Percentiles rank a stretch among this genome's conserved stretches.
These are phyloP conservation scores for Lathyrus sativus DNA, from an alignment of 306 rosid species.

Conservation along the genomic window DNA sequence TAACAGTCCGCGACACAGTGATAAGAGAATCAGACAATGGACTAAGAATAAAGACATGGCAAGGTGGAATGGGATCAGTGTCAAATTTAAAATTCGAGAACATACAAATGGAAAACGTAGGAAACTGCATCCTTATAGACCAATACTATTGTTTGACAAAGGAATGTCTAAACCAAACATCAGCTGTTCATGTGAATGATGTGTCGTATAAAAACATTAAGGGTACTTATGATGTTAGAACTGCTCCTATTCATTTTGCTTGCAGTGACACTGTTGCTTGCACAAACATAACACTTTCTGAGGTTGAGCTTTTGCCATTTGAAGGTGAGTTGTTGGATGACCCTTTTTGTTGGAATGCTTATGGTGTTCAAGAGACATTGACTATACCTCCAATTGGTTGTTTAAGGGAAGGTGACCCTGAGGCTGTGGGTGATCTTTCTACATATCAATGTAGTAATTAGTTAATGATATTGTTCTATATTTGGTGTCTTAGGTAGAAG, in stretches of 20 bases:
- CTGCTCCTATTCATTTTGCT: constrained; percentile 87
- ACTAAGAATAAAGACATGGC: constrained; percentile 94
- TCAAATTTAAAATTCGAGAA: constrained; percentile 59
- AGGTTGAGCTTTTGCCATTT: constrained; percentile 78
- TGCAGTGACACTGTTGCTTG: constrained; percentile 91
- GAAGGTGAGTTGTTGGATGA: constrained; percentile 82
- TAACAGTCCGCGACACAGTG: constrained; percentile 62
- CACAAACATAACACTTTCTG: constrained; percentile 79
- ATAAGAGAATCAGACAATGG: constrained; percentile 90
- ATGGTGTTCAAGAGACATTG: constrained; percentile 70
- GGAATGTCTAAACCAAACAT: constrained; percentile 75
- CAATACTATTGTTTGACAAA: constrained; percentile 89
- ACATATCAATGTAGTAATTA: constrained; percentile 53
- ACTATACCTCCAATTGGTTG: constrained; percentile 92
- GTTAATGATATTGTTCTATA: neutral
- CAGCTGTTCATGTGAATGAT: constrained; percentile 80
- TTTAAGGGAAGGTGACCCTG: constrained; percentile 73
- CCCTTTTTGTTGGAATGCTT: constrained; percentile 96
- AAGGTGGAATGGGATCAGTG: constrained; percentile 91
- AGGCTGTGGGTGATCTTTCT: constrained; percentile 44
- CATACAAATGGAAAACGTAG: constrained; percentile 85
- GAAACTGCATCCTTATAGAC: constrained; percentile 77
- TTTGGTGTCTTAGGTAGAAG: constrained; percentile 13
- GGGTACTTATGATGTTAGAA: constrained; percentile 90
- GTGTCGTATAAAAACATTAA: constrained; percentile 68